phyloP scores from a whole-genome alignment of 495 filamentous ascomycete species.

The Aspergillus panamensis region DNA sequence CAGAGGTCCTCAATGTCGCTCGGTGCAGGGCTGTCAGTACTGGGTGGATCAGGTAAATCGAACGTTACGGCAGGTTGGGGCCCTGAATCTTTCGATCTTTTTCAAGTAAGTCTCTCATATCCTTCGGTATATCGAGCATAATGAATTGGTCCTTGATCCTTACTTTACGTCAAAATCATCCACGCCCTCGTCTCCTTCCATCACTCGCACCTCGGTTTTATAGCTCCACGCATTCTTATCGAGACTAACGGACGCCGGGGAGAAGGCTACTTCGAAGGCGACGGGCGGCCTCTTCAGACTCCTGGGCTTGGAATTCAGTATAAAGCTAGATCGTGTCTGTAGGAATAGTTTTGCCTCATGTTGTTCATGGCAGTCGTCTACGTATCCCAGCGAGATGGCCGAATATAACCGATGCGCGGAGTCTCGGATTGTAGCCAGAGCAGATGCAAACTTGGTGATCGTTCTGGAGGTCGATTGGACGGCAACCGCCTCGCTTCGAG shows the following conservation, averaged over 20 bases:
- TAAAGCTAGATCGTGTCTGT: neutral
- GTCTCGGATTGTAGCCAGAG: neutral
- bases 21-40: neutral
- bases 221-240: neutral
- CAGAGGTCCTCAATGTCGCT: neutral
- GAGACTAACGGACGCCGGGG: neutral
- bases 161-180: neutral
- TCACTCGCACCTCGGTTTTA: neutral
- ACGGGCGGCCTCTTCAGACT: neutral
- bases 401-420: slow-evolving; percentile 2
- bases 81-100: neutral
- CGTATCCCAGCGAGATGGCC: neutral
- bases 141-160: neutral
- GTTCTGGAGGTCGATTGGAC: slow-evolving; percentile 2
- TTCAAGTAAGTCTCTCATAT: neutral
- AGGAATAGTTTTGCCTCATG: slow-evolving; percentile 7
- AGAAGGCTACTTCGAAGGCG: neutral
- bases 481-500: neutral
- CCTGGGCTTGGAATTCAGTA: neutral
- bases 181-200: neutral
- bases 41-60: neutral
- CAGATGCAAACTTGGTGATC: neutral
- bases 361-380: neutral
- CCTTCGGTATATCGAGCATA: too few species aligned
- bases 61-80: neutral